phyloP scores from a whole-genome alignment of 176 grass and related monocot genomes.

The Hsuehochloa calcarea region DNA sequence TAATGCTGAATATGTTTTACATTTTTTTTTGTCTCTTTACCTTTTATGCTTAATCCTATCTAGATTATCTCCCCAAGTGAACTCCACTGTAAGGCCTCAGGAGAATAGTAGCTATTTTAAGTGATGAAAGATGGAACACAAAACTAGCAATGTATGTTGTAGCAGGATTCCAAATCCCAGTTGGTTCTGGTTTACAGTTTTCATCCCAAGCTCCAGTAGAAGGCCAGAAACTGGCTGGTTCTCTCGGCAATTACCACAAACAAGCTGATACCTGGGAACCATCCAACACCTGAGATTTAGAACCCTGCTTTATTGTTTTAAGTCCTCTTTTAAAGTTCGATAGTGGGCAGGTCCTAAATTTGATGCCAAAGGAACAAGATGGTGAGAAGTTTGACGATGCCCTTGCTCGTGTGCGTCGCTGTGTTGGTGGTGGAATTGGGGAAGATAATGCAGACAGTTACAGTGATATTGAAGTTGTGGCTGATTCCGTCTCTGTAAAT shows the following conservation, averaged over 20 bases:
- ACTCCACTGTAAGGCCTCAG: neutral
- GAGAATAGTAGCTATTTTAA: neutral
- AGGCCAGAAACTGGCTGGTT: neutral
- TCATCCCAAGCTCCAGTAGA: neutral
- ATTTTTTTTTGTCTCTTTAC: neutral
- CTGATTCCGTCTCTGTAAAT: constrained; percentile 75
- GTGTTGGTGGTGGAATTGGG: constrained; percentile 76
- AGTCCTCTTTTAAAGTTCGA: constrained; percentile 25
- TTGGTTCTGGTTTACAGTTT: constrained; percentile 14
- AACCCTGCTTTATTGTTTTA: constrained; percentile 16
- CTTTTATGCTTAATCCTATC: neutral
- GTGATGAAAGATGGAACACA: neutral
- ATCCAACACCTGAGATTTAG: neutral
- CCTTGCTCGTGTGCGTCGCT: constrained; percentile 76
- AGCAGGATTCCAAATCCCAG: constrained; percentile 22
- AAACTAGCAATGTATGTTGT: neutral
- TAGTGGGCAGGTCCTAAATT: constrained; percentile 59
- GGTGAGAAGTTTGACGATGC: constrained; percentile 81
- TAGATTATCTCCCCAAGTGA: constrained; percentile 7
- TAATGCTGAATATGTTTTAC: neutral
- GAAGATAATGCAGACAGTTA: constrained; percentile 68
- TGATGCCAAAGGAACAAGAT: constrained; percentile 68
- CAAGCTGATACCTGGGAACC: constrained; percentile 21
- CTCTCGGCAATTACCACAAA: neutral
- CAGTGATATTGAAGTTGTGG: constrained; percentile 91